These are phyloP conservation scores for Daldinia eschscholtzii DNA, from an alignment of 2,329 filamentous ascomycete species.

Conservation along the genomic window DNA sequence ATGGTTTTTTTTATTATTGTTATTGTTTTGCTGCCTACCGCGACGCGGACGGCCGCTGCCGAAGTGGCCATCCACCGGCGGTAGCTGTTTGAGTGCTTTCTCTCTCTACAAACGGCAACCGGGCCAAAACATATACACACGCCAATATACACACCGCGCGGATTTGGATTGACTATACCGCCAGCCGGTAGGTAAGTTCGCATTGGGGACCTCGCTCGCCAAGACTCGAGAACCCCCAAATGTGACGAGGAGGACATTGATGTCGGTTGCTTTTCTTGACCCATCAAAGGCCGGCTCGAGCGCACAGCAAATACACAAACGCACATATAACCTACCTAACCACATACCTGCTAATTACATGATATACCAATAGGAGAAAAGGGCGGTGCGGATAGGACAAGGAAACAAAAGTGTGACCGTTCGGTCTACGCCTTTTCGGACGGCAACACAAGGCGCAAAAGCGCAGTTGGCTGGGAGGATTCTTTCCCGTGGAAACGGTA, in stretches of 20 bases:
- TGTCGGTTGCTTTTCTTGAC: conserved; percentile 13
- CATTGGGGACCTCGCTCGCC: conserved; percentile 19
- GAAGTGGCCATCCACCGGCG: conserved; percentile 39
- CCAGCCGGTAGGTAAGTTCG: conserved; percentile 17
- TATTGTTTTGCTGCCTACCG: conserved; percentile 30
- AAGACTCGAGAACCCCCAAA: conserved; percentile 23
- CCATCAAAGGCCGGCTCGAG: conserved; percentile 22
- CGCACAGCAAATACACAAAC: conserved; percentile 12
- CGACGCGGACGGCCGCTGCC: conserved; percentile 39
- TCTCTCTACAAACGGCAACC: conserved; percentile 34
- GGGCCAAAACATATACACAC: conserved; percentile 12
- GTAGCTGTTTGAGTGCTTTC: conserved; percentile 6
- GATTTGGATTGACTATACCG: conserved; percentile 7
- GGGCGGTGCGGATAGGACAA: neutral
- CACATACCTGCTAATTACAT: neutral
- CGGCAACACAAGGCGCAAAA: conserved; percentile 24
- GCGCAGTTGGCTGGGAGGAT: conserved; percentile 13
- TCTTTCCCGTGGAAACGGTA: conserved; percentile 30
- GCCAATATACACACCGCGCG: neutral
- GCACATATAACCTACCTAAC: neutral
- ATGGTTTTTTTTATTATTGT: neutral
- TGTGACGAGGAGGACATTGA: conserved; percentile 2
- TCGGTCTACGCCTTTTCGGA: conserved; percentile 21
- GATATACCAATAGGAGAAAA: conserved; percentile 10
- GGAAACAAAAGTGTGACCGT: neutral